These are phyloP conservation scores for Lupinus albus DNA, from an alignment of 306 rosid species.

Conservation along the genomic window DNA sequence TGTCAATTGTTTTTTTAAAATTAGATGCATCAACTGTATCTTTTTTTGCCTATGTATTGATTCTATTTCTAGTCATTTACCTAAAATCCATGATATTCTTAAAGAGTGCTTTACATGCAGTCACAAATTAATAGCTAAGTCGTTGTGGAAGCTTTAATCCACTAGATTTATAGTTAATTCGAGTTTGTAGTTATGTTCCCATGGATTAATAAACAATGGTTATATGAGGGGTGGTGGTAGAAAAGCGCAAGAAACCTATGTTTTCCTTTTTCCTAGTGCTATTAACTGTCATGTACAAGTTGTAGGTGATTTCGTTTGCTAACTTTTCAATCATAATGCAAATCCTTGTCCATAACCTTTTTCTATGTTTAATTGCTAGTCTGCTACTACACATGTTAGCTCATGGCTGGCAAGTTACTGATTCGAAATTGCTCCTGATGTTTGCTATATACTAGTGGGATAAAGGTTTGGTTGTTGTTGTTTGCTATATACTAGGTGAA, in stretches of 20 bases:
- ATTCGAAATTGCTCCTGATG: not conserved
- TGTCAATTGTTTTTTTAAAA: too few relatives aligned
- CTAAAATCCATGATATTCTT: not conserved
- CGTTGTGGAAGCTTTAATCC: constrained; percentile 1
- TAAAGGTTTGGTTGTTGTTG: too few relatives aligned
- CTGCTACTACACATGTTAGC: constrained; percentile 7
- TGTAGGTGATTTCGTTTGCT: constrained; percentile 14
- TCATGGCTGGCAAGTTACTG: constrained; percentile 8
- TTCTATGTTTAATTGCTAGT: constrained; percentile 22
- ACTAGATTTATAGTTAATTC: not conserved
- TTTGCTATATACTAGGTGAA: constrained; percentile 34
- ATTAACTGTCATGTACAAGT: not conserved
- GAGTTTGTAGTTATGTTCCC: not conserved
- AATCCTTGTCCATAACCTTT: constrained; percentile 29
- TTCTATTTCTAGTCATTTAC: not conserved
- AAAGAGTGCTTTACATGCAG: not conserved
- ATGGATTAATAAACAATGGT: constrained; percentile 1
- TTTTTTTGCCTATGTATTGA: not conserved
- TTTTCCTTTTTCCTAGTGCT: too few relatives aligned
- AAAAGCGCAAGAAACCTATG: too few relatives aligned
- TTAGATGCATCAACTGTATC: constrained; percentile 16
- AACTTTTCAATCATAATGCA: constrained; percentile 7
- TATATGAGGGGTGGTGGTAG: not conserved
- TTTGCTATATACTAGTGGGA: too few relatives aligned
- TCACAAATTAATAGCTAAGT: not conserved